phyloP scores from a whole-genome alignment of 768 basidiomycete genomes.

The Suillus luteus region DNA sequence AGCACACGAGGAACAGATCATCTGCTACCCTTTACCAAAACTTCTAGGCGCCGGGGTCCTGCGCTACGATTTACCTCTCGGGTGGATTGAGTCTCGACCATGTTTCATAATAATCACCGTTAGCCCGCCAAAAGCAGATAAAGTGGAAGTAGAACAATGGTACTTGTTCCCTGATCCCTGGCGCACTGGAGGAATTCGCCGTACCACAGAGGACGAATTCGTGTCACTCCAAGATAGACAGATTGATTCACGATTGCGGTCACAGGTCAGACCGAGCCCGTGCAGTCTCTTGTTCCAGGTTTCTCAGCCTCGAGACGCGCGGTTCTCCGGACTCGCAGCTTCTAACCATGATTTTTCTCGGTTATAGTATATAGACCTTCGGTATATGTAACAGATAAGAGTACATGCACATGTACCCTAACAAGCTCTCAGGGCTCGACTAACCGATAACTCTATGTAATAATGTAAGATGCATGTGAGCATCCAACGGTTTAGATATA shows the following conservation, averaged over 20 bases:
- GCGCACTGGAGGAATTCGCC: neutral
- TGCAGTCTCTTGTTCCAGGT: neutral
- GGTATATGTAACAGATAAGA: conserved; percentile 8
- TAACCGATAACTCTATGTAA: conserved; percentile 1
- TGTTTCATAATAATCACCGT: neutral
- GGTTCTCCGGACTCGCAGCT: neutral
- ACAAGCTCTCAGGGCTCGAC: neutral
- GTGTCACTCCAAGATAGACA: neutral
- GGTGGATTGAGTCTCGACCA: neutral
- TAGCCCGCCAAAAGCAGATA: neutral
- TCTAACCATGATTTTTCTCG: neutral
- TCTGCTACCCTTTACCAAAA: neutral
- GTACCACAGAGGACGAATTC: neutral
- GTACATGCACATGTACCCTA: neutral
- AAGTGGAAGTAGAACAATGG: neutral
- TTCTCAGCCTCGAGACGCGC: neutral
- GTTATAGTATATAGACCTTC: conserved; percentile 1
- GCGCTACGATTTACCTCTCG: neutral
- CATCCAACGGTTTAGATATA: neutral
- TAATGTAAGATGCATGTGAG: conserved; percentile 1
- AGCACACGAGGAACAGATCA: neutral
- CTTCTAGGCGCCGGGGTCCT: neutral
- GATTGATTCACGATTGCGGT: neutral
- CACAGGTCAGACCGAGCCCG: neutral
- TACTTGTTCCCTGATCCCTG: neutral